Conservation (phyloP, 2,329 filamentous ascomycete species). For the Aureobasidium sp. region DNA sequence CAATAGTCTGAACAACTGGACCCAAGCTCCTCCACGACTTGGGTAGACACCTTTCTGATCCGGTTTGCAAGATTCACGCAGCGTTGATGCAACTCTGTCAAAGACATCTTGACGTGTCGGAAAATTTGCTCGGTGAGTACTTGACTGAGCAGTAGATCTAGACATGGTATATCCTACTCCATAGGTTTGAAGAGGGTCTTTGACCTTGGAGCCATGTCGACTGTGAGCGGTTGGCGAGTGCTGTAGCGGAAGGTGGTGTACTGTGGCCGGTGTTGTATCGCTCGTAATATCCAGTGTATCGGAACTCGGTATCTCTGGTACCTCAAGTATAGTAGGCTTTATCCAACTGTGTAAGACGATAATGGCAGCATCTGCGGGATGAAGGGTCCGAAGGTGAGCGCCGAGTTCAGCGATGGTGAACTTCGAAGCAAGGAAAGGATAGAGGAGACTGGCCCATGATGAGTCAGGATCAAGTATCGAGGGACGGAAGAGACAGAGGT, state of each 20-base stretch:
- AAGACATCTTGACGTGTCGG: neutral
- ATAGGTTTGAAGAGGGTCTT: neutral
- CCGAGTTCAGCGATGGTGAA: neutral
- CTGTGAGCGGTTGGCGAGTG: neutral
- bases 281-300: neutral
- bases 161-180: neutral
- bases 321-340: conserved; percentile 14
- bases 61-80: neutral
- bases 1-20: neutral
- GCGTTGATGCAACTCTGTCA: neutral
- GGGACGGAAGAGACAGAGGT: neutral
- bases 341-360: conserved; percentile 4
- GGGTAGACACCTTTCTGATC: neutral
- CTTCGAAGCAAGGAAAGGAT: neutral
- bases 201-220: neutral
- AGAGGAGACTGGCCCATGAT: neutral
- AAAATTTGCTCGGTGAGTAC: neutral
- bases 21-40: neutral
- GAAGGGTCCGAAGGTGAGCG: neutral
- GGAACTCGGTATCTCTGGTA: neutral
- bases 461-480: neutral
- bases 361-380: neutral
- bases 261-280: neutral
- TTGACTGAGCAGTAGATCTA: neutral
- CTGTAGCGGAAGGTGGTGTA: neutral